phyloP scores from a whole-genome alignment of 2,329 filamentous ascomycete species.

The Ophioceras dolichostomum region DNA sequence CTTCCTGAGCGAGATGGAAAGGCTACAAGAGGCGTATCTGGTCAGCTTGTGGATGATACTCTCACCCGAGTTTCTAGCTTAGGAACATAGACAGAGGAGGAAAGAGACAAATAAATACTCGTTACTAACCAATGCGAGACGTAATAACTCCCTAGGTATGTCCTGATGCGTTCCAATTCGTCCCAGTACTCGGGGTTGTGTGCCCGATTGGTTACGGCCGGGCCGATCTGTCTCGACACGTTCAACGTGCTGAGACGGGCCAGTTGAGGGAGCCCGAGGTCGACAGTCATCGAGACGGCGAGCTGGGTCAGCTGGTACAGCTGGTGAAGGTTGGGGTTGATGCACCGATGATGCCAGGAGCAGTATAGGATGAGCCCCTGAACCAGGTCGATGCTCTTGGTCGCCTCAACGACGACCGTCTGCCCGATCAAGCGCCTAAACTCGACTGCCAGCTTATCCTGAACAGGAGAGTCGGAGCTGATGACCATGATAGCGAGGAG shows the following conservation, averaged over 20 bases:
- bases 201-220: not conserved
- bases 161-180: constrained; percentile 8
- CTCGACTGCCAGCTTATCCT: constrained; percentile 8
- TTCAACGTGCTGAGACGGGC: not conserved
- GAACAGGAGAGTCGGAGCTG: constrained; percentile 4
- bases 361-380: constrained; percentile 12
- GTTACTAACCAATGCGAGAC: constrained; percentile 6
- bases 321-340: constrained; percentile 7
- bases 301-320: constrained; percentile 12
- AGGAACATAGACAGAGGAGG: not conserved
- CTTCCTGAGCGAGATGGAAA: constrained; percentile 8
- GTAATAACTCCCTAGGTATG: constrained; percentile 9
- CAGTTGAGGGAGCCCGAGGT: constrained; percentile 7
- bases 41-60: too few relatives aligned
- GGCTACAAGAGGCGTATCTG: too few relatives aligned
- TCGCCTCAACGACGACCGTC: constrained; percentile 9
- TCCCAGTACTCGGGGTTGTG: constrained; percentile 2
- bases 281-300: constrained; percentile 9
- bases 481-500: constrained; percentile 8
- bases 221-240: not conserved
- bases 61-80: too few relatives aligned
- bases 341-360: constrained; percentile 10
- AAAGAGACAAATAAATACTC: not conserved
- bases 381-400: constrained; percentile 9
- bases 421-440: constrained; percentile 10